phyloP scores from a whole-genome alignment of 176 grass and related monocot genomes.

The Tuctoria greenei region DNA sequence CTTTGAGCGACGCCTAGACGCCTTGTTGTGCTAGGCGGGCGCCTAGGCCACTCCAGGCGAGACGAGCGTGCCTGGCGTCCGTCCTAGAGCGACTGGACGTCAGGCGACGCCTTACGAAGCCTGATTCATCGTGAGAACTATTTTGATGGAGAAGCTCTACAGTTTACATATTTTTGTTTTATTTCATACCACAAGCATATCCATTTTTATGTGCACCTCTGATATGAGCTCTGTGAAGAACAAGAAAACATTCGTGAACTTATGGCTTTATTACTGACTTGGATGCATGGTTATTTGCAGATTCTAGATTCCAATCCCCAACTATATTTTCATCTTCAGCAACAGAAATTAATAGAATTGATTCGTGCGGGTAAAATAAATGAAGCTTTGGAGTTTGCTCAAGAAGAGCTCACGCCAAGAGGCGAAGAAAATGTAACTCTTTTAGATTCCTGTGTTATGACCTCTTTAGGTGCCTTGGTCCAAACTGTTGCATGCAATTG shows the following conservation, averaged over 20 bases:
- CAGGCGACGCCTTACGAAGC: too few species aligned
- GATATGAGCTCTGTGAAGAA: not conserved
- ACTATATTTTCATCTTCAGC: conserved; percentile 95
- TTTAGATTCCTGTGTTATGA: conserved; percentile 12
- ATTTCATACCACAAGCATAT: not conserved
- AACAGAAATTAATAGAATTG: conserved; percentile 96
- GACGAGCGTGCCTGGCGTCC: too few species aligned
- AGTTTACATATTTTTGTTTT: not conserved
- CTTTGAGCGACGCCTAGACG: too few species aligned
- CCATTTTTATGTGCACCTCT: not conserved
- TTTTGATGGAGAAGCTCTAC: not conserved
- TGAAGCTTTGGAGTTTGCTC: conserved; percentile 96
- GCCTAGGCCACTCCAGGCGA: too few species aligned
- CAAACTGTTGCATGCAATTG: not conserved
- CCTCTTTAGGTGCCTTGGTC: not conserved
- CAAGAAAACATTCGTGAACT: not conserved
- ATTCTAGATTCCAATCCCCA: conserved; percentile 96
- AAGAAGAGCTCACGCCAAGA: conserved; percentile 95
- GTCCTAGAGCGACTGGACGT: too few species aligned
- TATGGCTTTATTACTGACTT: conserved; percentile 13
- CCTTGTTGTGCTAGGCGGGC: too few species aligned
- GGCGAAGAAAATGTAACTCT: conserved; percentile 88
- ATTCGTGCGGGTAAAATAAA: conserved; percentile 86
- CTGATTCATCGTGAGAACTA: not conserved
- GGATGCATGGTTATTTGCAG: conserved; percentile 45